phyloP scores from a whole-genome alignment of 139 green algal species.

The Parachlorella kessleri region DNA sequence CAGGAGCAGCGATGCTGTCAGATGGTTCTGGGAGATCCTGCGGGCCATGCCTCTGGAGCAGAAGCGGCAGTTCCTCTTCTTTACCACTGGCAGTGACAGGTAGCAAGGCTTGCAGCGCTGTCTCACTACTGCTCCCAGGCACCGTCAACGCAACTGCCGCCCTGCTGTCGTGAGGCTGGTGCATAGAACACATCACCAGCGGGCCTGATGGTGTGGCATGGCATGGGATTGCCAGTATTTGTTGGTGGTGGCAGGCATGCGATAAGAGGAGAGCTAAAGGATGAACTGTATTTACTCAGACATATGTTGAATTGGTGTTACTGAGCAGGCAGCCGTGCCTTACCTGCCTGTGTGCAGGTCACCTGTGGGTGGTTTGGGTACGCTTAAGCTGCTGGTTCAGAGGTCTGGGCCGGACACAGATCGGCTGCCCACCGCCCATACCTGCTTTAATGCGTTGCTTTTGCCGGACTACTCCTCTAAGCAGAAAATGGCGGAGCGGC shows the following conservation, averaged over 20 bases:
- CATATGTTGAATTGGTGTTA: too few species aligned
- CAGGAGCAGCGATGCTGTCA: slow-evolving; percentile 36
- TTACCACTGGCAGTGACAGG: slow-evolving; percentile 53
- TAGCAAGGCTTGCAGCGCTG: not conserved
- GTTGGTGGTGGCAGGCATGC: not conserved
- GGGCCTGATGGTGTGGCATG: not conserved
- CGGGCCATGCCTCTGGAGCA: slow-evolving; percentile 40
- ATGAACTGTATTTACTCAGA: too few species aligned
- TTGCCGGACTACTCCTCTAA: slow-evolving; percentile 60
- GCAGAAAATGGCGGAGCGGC: slow-evolving; percentile 30
- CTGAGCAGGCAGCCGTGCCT: too few species aligned
- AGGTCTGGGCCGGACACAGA: slow-evolving; percentile 43
- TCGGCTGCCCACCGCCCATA: slow-evolving; percentile 67
- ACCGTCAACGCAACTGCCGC: too few species aligned
- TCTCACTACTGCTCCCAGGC: too few species aligned
- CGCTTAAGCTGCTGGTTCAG: slow-evolving; percentile 48
- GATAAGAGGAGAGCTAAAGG: too few species aligned
- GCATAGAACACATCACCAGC: too few species aligned
- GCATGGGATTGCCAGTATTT: not conserved
- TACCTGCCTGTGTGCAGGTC: slow-evolving; percentile 16
- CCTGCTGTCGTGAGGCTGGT: too few species aligned
- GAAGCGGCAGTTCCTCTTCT: slow-evolving; percentile 50
- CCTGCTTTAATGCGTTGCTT: slow-evolving; percentile 81
- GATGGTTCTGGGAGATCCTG: slow-evolving; percentile 64
- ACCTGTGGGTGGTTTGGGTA: slow-evolving; percentile 43